Base-by-base conservation (phyloP, 441 rosid genomes). In the Caryocar brasiliense region DNA sequence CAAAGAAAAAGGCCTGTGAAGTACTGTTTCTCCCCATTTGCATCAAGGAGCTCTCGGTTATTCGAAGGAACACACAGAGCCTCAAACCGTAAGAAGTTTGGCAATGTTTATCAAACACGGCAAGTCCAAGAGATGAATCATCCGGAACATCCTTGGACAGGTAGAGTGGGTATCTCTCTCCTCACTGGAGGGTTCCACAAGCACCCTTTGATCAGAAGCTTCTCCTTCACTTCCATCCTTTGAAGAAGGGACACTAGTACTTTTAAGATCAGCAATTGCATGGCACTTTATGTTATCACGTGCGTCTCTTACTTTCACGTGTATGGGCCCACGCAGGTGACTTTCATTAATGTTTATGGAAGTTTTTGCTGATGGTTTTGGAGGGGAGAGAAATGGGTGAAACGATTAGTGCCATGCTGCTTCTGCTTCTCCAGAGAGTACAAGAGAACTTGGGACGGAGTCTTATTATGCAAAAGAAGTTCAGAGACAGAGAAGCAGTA, bases 61-160 rank as follows among this genome's bases (percentile, higher is more conserved):
- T 86, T 84, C 20, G 80, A 86, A 30, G 85, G 81, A 55, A 82
- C 88, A 58, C 96, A 84, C 0, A 90, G 95, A 24, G 95, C 96
- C 55, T 74, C 82, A 33, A 91, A 84, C 22, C 86, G 76, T 9
- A 86, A 61, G 61, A 81, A 75, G 59, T 75, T 81, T 7, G 61
- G 67, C 61, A 50, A 47, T 12, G 73, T 54, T 66, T 77, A 61
- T 86, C 95, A 54, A 67, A 90, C 24, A 90, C 95, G 35, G 82
- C 78, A 43, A 91, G 95, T 0, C 98, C 98, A 9, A 91, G 59
- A n/a, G 98, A 95, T 1, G 98, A 81, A 68, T 91, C 96, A 25
- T 84, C 85, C 0, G 98, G 96, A 0, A 91, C 70, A 62, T 91
- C 89, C 55, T 59, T 70, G 18, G 90, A 62, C n/a, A 91, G 86